Conservation (phyloP, 2,329 filamentous ascomycete species). For the Epichloe scottii region DNA sequence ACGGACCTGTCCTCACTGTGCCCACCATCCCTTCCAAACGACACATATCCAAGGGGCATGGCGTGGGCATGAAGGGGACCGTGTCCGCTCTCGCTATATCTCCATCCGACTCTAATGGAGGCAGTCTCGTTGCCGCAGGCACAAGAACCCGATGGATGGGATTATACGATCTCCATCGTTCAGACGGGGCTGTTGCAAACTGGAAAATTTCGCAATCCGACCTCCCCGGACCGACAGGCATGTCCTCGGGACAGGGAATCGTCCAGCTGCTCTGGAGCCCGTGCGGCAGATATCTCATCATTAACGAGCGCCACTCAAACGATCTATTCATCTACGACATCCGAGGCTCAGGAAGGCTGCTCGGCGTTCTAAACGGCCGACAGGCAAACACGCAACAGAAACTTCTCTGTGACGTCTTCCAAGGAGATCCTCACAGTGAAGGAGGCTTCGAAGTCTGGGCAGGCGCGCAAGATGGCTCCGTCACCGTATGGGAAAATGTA, state of each 20-base stretch:
- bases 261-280: conserved; percentile 48
- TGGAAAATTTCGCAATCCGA: conserved; percentile 48
- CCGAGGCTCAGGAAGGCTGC: conserved; percentile 42
- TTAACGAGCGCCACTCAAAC: conserved; percentile 44
- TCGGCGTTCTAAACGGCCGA: conserved; percentile 40
- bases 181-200: conserved; percentile 41
- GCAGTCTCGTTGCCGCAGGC: conserved; percentile 42
- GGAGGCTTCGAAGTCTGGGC: conserved; percentile 50
- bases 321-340: conserved; percentile 52
- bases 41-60: conserved; percentile 45
- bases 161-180: conserved; percentile 46
- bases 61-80: conserved; percentile 51
- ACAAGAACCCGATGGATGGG: conserved; percentile 53
- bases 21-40: conserved; percentile 49
- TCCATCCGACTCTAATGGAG: conserved; percentile 19
- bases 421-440: conserved; percentile 18
- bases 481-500: conserved; percentile 47
- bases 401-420: conserved; percentile 42
- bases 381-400: conserved; percentile 41
- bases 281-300: conserved; percentile 49
- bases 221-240: conserved; percentile 20
- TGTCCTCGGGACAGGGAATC: conserved; percentile 49
- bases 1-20: conserved; percentile 39
- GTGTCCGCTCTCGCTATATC: conserved; percentile 43
- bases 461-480: conserved; percentile 39